Conservation (phyloP, 768 basidiomycete species). For the Tricholoma sp. region DNA sequence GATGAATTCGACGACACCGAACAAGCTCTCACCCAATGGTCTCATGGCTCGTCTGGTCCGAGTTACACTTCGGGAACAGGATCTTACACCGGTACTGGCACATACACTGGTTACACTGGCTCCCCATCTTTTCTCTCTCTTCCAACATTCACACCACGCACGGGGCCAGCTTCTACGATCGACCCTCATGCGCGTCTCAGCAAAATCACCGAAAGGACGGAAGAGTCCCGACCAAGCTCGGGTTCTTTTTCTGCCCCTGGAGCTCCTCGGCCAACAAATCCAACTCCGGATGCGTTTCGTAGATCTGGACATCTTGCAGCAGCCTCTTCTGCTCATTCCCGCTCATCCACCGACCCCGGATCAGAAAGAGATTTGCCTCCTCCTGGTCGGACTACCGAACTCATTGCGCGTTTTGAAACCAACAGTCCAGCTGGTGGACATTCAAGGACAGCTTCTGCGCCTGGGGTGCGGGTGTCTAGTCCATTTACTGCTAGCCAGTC, state of each 20-base stretch:
- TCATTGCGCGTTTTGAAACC: conserved; percentile 70
- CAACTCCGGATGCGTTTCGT: conserved; percentile 40
- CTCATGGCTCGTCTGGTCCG: conserved; percentile 39
- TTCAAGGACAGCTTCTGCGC: conserved; percentile 49
- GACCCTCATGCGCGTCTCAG: conserved; percentile 53
- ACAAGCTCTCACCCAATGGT: conserved; percentile 63
- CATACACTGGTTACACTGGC: conserved; percentile 35
- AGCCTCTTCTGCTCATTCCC: conserved; percentile 39
- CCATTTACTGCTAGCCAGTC: conserved; percentile 26
- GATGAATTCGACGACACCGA: conserved; percentile 64
- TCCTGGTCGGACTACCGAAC: conserved; percentile 58
- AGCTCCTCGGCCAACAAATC: conserved; percentile 31
- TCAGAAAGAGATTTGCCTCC: conserved; percentile 41
- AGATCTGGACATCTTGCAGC: conserved; percentile 39
- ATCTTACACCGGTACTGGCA: conserved; percentile 28
- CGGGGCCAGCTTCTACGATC: conserved; percentile 26
- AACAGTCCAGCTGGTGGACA: conserved; percentile 41
- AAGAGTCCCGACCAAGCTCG: conserved; percentile 61
- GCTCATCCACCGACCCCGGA: conserved; percentile 55
- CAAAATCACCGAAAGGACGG: conserved; percentile 75
- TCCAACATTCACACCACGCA: conserved; percentile 33
- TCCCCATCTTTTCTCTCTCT: conserved; percentile 43
- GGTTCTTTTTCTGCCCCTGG: conserved; percentile 29
- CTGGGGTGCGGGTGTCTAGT: conserved; percentile 34
- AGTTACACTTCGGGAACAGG: conserved; percentile 35